Base-by-base conservation (phyloP, 768 basidiomycete genomes). In the Boletus bicolor region DNA sequence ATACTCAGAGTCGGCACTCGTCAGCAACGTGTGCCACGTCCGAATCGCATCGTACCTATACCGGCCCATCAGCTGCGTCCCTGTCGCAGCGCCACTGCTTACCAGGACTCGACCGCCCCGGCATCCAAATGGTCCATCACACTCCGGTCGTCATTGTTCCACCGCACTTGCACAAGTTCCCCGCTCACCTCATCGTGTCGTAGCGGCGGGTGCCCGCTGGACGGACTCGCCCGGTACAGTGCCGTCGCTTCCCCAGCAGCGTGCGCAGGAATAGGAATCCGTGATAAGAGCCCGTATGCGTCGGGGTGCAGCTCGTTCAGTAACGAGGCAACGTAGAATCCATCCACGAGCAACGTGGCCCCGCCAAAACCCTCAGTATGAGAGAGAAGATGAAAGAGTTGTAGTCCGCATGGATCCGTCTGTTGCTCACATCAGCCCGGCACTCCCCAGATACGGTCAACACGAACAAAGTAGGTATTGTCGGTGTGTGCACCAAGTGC, bases 321-420 rank as follows among this genome's bases (percentile, higher is more conserved):
- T 52, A 91, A 78, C 1, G 86, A 85, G 1, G 96, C 95, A 51
- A 86, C 88, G 67, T 95, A 89, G 77, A 97, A 97, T 26, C 93
- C 95, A 66, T 99, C 96, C 14, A 98, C 93, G 42, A 98, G 86
- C n/a, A 98, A 79, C 4, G 91, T 91, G 4, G 85, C 79, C 15
- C 96, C 96, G 1, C 96, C 96, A 14, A 79, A 77, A 19, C 93
- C 93, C 2, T 84, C 83, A 3, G 85, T 82, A 68, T 91, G 84
- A 0, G 89, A 90, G 37, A 98, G 84, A 43, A 98, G 80, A 72
- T 99, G 97, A 76, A 98, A 98, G 44, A 97, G 76, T 64, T 99
- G 97, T 12, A 98, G 76, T n/a, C 96, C 95, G 54, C 89, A 89
- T 4, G 96, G 95, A 69, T 98, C 92, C 26, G 89, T 95, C 90